phyloP scores from a whole-genome alignment of 2,329 filamentous ascomycete genomes.

The Apiospora sp. region DNA sequence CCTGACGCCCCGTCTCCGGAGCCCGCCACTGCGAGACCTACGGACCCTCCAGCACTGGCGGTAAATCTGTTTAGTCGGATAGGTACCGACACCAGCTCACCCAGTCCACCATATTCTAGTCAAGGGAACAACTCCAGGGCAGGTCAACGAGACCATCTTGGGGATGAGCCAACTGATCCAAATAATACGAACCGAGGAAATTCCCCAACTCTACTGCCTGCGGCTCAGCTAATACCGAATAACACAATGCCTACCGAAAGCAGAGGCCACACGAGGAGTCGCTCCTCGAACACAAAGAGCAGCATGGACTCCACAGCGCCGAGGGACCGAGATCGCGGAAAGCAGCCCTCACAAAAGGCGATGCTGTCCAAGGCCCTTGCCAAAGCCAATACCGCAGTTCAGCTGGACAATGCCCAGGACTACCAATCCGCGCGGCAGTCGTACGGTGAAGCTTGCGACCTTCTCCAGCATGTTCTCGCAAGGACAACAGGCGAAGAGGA shows the following conservation, averaged over 20 bases:
- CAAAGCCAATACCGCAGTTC: constrained; percentile 94
- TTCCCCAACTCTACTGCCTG: constrained; percentile 34
- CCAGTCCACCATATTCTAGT: constrained; percentile 35
- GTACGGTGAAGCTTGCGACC: constrained; percentile 87
- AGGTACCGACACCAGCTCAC: constrained; percentile 34
- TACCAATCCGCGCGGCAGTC: constrained; percentile 90
- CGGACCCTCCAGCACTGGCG: not conserved
- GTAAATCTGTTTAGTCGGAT: constrained; percentile 26
- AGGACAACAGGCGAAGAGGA: constrained; percentile 88
- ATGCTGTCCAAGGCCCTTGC: constrained; percentile 97
- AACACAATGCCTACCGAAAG: constrained; percentile 37
- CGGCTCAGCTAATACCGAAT: constrained; percentile 36
- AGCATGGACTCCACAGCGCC: constrained; percentile 48
- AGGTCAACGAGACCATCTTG: constrained; percentile 37
- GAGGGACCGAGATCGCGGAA: constrained; percentile 34
- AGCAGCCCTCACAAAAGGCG: constrained; percentile 79
- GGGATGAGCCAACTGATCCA: constrained; percentile 37
- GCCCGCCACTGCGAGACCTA: constrained; percentile 30
- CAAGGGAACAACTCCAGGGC: constrained; percentile 28
- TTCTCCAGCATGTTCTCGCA: constrained; percentile 87
- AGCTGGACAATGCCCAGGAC: constrained; percentile 95
- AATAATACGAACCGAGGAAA: constrained; percentile 32
- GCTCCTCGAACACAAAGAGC: constrained; percentile 54
- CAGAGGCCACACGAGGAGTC: constrained; percentile 54
- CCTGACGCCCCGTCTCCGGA: constrained; percentile 32